A percentile compares a stretch with the other conserved stretches of the same genome.
Evolutionary conservation across 202 grass and related monocot genomes (phyloP).

Genomic region (Setaria italica): DNA sequence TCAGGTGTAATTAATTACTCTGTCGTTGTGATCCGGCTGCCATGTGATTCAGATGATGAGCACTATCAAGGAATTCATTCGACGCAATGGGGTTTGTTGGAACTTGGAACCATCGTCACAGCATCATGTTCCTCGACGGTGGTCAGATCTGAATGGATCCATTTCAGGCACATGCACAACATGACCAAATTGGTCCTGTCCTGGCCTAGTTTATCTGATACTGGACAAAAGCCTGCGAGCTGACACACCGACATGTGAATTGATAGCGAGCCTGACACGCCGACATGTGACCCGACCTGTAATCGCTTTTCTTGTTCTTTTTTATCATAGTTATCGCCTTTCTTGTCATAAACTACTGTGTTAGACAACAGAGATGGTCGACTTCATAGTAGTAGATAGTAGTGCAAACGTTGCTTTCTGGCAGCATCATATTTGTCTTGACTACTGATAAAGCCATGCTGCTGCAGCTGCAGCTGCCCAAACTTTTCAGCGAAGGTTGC

Average conservation of each 20-base stretch:
- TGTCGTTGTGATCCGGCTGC: neutral
- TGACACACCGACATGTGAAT: slow-evolving; percentile 32
- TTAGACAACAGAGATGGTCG: slow-evolving; percentile 25
- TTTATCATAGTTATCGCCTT: neutral
- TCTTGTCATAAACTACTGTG: slow-evolving; percentile 3
- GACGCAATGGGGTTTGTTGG: slow-evolving; percentile 1
- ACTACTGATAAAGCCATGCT: slow-evolving; percentile 24
- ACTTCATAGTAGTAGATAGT: neutral
- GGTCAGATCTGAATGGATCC: slow-evolving; percentile 18
- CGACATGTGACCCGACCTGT: slow-evolving; percentile 30
- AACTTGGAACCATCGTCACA: neutral
- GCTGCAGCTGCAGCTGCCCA: slow-evolving; percentile 9
- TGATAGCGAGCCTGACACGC: slow-evolving; percentile 16
- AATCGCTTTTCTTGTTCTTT: slow-evolving; percentile 16
- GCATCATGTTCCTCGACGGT: neutral
- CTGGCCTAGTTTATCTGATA: neutral
- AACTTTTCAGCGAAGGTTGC: slow-evolving; percentile 33
- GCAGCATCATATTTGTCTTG: slow-evolving; percentile 40
- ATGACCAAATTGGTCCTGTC: slow-evolving; percentile 36
- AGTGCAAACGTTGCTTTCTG: slow-evolving; percentile 21
- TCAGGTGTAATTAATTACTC: neutral
- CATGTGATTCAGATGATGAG: slow-evolving; percentile 46
- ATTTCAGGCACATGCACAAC: slow-evolving; percentile 34
- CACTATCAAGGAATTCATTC: neutral
- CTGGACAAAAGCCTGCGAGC: slow-evolving; percentile 23